Evolutionary conservation across 352 stramenopile genomes (phyloP), one percentile per base, ranked within the genome.

Genomic region (Pythium oligandrum): DNA sequence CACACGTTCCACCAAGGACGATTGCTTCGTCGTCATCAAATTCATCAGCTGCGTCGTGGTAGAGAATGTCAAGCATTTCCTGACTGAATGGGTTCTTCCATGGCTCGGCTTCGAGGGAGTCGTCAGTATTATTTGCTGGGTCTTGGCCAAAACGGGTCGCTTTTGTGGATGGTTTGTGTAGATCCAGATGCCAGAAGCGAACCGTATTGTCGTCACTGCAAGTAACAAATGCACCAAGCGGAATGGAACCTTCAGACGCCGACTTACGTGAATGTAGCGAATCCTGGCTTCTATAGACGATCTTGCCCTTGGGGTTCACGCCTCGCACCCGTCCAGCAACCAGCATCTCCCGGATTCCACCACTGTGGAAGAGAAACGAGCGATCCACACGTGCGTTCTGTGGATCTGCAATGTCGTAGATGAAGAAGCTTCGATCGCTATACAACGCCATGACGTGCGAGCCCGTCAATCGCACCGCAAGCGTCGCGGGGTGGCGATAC

Each of bases 141-240:
- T 66, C 12, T 55, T 43, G 49, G 68, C 11, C 33, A 44, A 64
- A 69, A 12, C 56, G 55, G 49, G 47, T 63, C 0, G 61, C 47
- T 37, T 68, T 68, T 2, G 48, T 30, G 17, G 17, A 26, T 44
- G 52, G 55, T 57, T 83, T 83, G 59, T 88, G 72, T 6, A 84
- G 45, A 32, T 92, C 82, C 32, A 96, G 56, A 55, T 96, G 76
- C 89, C 89, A 97, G 5, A 96, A 64, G 1, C 86, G 73, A 17
- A 95, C 53, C 0, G 88, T 96, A 51, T 94, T 91, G 58, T 97
- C 89, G 31, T 91, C 83, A 4, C 74, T 73, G 51, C 83, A 93
- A 0, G 86, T 96, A 3, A 95, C 70, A 53, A 97, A 85, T 3
- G 80, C 73, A 4, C 80, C 80, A 10, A 75, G 73, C 1, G 88